Conservation (phyloP, 768 basidiomycete species). For the Auriculariales sp. region DNA sequence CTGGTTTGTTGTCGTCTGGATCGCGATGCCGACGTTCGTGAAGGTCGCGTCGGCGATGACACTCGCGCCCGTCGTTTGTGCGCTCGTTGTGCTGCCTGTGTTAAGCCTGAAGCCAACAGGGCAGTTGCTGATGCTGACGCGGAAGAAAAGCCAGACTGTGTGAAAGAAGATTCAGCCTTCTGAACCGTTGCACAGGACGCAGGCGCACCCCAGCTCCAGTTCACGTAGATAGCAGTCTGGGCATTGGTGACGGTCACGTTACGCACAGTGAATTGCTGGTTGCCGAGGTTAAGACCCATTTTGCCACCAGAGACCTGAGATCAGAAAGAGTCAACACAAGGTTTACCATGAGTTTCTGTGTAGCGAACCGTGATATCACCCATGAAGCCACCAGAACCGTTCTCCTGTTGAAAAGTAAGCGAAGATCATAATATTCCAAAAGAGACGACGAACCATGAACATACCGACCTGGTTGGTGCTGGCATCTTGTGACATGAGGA, state of each 20-base stretch:
- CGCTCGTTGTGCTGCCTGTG: conserved; percentile 31
- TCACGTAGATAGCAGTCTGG: conserved; percentile 15
- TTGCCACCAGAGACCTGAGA: no score
- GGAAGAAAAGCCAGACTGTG: conserved; percentile 32
- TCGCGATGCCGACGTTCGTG: conserved; percentile 44
- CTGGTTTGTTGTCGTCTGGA: conserved; percentile 39
- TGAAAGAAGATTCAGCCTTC: not conserved
- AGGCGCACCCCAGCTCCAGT: conserved; percentile 19
- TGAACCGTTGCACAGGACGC: not conserved
- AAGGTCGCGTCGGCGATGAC: conserved; percentile 12
- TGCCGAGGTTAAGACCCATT: not conserved
- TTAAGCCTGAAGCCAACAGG: conserved; percentile 39
- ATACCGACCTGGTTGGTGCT: conserved; percentile 57
- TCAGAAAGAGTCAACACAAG: no score
- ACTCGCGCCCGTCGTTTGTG: not conserved
- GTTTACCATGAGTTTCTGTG: no score
- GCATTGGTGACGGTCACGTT: conserved; percentile 46
- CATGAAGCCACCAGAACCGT: conserved; percentile 26
- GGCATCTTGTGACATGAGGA: conserved; percentile 51
- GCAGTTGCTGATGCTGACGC: conserved; percentile 31
- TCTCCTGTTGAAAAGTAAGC: conserved; percentile 38
- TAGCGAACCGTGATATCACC: conserved; percentile 12
- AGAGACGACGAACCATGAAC: no score
- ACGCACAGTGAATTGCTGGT: conserved; percentile 25
- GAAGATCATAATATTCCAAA: no score